phyloP scores from a whole-genome alignment of 371 early-diverging fungal genomes.

The Fennellomyces sp. region DNA sequence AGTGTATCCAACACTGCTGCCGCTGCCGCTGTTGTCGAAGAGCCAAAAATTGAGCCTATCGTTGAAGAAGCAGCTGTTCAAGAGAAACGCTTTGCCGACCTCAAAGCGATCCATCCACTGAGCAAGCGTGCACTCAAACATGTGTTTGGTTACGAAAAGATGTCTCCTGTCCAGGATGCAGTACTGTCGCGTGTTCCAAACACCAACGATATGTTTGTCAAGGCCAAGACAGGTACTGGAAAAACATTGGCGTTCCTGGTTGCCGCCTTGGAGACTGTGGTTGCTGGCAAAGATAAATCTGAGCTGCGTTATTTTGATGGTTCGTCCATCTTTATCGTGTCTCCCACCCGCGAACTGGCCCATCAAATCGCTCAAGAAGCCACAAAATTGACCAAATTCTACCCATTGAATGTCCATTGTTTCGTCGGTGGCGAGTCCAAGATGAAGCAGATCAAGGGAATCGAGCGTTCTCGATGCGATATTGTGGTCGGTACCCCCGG shows the following conservation, averaged over 20 bases:
- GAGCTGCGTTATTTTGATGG: constrained; percentile 47
- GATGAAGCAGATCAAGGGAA: constrained; percentile 56
- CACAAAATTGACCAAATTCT: constrained; percentile 58
- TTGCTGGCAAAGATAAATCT: constrained; percentile 28
- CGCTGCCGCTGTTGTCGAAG: neutral
- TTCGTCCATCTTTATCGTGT: constrained; percentile 82
- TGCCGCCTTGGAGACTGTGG: constrained; percentile 81
- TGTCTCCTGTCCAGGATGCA: constrained; percentile 85
- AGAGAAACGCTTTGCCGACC: constrained; percentile 51
- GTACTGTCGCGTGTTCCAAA: constrained; percentile 78
- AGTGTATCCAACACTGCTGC: neutral
- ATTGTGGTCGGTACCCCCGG: constrained; percentile 98
- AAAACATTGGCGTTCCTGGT: constrained; percentile 95
- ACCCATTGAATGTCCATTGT: constrained; percentile 74
- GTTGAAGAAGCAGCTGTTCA: neutral
- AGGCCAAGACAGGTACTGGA: constrained; percentile 99
- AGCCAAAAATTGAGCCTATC: neutral
- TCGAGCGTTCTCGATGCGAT: constrained; percentile 73
- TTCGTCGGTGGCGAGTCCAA: constrained; percentile 92
- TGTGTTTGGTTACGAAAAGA: constrained; percentile 73
- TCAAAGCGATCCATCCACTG: constrained; percentile 49
- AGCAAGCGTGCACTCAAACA: constrained; percentile 67
- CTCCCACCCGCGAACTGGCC: constrained; percentile 98
- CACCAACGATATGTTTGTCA: constrained; percentile 78
- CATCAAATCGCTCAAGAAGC: constrained; percentile 93